Evolutionary conservation across 2,329 filamentous ascomycete genomes (phyloP), one percentile per base, ranked within the genome.

Genomic region (Fusarium sp.): DNA sequence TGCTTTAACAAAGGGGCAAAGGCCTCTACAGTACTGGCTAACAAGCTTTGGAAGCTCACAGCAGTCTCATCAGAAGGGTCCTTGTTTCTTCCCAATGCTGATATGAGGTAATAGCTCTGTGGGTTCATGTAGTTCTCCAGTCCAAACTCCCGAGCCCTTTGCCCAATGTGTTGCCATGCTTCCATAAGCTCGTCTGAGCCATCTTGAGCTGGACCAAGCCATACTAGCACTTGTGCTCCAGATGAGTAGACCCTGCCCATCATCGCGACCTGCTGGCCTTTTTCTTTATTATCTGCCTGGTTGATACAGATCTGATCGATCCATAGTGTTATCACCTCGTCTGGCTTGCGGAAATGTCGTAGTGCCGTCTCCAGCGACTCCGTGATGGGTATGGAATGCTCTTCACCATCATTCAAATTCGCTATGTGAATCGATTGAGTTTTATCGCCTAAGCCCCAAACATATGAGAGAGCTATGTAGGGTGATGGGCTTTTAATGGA

Each of bases 401-500:
- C 6, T 2, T 7, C 26, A 11, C 22, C 13, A 3, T 11, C 3
- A 13, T 1, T 7, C 13, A n/a, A 8, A 2, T 15, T 38, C 0
- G 15, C 7, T 3, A 10, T 7, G 8, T 41, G 33, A 4, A 65
- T 63, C 4, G 45, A 45, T 22, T 22, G 18, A 5, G 18, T 18
- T 31, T 63, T 63, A 1, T 24, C 3, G 20, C 47, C 47, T 1
- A 28, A 8, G 1, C 63, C 63, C 63, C 63, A 66, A 6, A 54
- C 58, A 14, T 66, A 66, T 1, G 58, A 66, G 0, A 66, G 58
- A 17, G 63, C 47, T 2, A 18, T 36, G 7, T 63, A 65, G 1
- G 38, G 13, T 0, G 22, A n/a, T 1, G 57, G 45, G 1, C 8
- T n/a, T 4, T 20, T 4, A 4, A 52, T 52, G 0, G 7, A 1